Evolutionary conservation across 768 basidiomycete genomes (phyloP), one percentile per base, ranked within the genome.

Genomic region (Boletus barrowsii): DNA sequence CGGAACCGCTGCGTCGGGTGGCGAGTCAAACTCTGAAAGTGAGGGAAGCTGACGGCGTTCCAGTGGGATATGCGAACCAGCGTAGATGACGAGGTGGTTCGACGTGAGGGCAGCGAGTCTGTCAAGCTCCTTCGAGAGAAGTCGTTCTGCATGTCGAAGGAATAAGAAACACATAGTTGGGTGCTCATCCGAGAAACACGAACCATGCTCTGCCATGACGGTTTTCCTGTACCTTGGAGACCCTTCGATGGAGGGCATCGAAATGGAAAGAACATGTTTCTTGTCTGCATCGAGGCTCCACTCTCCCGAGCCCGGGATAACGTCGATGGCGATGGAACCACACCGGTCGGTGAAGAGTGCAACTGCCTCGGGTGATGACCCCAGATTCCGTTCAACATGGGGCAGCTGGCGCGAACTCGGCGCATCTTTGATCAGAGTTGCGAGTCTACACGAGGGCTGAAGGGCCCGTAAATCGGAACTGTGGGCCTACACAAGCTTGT

Each of bases 391-490:
- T 60, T 71, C 55, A 69, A 83, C 74, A 61, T 90, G 84, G 3
- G 88, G 83, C 33, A 83, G 77, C 68, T 89, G 84, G 22, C 83
- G 72, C 24, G 82, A 74, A 3, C 79, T 83, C 0, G 82, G 73
- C 3, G 87, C 73, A 1, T 73, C 72, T 4, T 70, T 72, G 10
- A 91, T 72, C 7, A 72, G 63, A 24, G 69, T 72, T 6, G 79
- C 72, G 18, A 90, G 71, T 55, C 72, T 68, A 4, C 81, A 82
- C 2, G 76, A 74, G 10, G 81, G 72, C 7, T 80, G 68, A 20
- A 90, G 80, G 10, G 72, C 68, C 30, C 86, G 83, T 40, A 91
- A 73, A 73, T 91, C 88, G n/a, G 87, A 84, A 24, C 87, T 84
- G 61, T 87, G 89, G 5, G 88, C 73, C 89, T 91, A 62, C 14